Conservation (phyloP, 2,329 filamentous ascomycete genomes). For the Fusarium brevicatenulatum region DNA sequence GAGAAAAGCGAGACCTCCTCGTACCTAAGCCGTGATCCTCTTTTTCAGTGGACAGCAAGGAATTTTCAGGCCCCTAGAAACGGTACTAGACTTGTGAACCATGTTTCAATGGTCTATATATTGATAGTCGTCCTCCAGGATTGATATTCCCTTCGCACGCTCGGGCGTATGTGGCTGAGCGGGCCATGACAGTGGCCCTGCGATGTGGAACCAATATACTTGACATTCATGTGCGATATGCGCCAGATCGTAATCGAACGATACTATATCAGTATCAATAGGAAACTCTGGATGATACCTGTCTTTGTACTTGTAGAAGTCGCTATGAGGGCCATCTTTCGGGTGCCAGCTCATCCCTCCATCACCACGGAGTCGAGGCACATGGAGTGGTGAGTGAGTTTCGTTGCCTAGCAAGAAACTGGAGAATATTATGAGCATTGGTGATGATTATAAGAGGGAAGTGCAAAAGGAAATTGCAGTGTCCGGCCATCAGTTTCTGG, state of each 20-base stretch:
- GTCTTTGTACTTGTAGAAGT: too few relatives aligned
- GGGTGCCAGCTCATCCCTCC: neutral
- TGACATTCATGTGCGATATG: neutral
- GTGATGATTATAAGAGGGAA: neutral
- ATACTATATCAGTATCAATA: neutral
- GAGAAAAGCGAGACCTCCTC: neutral
- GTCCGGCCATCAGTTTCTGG: neutral
- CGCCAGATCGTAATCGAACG: neutral
- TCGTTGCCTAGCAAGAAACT: too few relatives aligned
- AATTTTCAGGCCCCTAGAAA: neutral
- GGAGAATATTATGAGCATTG: too few relatives aligned
- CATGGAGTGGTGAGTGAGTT: neutral
- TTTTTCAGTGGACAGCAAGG: slow-evolving; percentile 1
- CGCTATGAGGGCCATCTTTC: neutral
- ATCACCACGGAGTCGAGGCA: neutral
- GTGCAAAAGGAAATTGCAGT: neutral
- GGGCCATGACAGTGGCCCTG: neutral
- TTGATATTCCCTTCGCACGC: neutral
- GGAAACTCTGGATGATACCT: too few relatives aligned
- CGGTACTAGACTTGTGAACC: neutral
- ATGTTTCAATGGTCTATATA: too few relatives aligned
- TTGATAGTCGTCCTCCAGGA: neutral
- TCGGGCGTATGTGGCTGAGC: neutral
- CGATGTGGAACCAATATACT: neutral
- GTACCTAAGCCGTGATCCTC: neutral